These are phyloP conservation scores for Phytopythium litorale DNA, from an alignment of 352 stramenopile genomes.

Conservation along the genomic window DNA sequence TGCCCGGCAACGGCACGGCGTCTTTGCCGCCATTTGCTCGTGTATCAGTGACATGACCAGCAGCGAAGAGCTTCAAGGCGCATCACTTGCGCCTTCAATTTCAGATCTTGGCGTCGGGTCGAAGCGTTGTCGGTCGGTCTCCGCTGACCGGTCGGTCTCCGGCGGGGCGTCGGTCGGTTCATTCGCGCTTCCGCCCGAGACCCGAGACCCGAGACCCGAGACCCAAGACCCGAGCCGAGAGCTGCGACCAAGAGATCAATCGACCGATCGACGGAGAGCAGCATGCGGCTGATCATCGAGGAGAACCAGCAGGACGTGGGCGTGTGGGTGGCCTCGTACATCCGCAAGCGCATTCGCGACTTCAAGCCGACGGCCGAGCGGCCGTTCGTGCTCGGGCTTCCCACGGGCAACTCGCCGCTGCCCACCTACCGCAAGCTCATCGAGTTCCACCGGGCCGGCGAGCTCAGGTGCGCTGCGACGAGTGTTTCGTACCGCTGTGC, in stretches of 20 bases:
- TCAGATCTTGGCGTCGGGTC: not conserved
- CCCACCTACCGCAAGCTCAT: conserved; percentile 81
- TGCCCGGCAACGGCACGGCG: not conserved
- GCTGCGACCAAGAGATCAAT: not conserved
- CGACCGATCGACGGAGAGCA: not conserved
- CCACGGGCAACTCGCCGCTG: conserved; percentile 85
- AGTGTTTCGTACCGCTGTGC: too few relatives aligned
- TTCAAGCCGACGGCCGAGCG: conserved; percentile 65
- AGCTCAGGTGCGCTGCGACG: conserved; percentile 23
- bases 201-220: too few relatives aligned
- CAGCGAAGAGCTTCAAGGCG: too few relatives aligned
- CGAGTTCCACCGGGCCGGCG: conserved; percentile 43
- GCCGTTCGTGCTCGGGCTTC: conserved; percentile 85
- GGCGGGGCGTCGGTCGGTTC: too few relatives aligned
- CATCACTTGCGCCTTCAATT: too few relatives aligned
- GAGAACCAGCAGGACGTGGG: conserved; percentile 61
- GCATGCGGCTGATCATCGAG: conserved; percentile 86
- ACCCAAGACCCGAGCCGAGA: too few relatives aligned
- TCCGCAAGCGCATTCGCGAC: conserved; percentile 73
- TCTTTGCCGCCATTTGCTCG: not conserved
- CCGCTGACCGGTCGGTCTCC: too few relatives aligned
- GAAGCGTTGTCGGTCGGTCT: too few relatives aligned
- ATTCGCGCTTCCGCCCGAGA: too few relatives aligned
- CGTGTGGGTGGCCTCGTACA: conserved; percentile 78
- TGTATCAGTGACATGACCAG: not conserved